Percentiles rank a stretch among this genome's conserved stretches.
phyloP scores from a whole-genome alignment of 2,329 filamentous ascomycete species.

The Thelonectria blattea region DNA sequence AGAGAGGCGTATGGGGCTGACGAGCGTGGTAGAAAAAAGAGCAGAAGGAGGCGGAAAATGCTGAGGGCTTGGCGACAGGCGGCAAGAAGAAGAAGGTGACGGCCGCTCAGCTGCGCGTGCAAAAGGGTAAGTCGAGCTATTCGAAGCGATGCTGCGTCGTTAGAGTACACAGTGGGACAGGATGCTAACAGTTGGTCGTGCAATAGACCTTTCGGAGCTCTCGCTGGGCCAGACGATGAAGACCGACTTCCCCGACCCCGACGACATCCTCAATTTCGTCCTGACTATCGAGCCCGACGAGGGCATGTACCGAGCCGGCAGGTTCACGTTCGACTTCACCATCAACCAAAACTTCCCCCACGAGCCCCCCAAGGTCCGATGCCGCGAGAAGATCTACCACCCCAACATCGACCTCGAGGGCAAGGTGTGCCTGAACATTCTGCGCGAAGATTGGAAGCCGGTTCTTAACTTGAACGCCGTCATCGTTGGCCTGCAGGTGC shows the following conservation, averaged over 20 bases:
- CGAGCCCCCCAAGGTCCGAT: constrained; percentile 96
- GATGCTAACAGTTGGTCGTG: constrained; percentile 18
- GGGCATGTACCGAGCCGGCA: constrained; percentile 84
- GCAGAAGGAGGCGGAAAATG: constrained; percentile 92
- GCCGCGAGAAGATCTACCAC: constrained; percentile 98
- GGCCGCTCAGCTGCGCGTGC: constrained; percentile 90
- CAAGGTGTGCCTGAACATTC: constrained; percentile 96
- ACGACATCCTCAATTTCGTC: constrained; percentile 85
- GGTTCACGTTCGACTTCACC: constrained; percentile 87
- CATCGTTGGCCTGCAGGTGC: constrained; percentile 88
- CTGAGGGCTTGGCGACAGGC: constrained; percentile 70
- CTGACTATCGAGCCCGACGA: constrained; percentile 86
- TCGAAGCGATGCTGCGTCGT: neutral
- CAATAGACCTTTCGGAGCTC: constrained; percentile 78
- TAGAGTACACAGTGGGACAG: neutral
- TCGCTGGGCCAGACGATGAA: constrained; percentile 81
- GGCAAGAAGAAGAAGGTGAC: constrained; percentile 99
- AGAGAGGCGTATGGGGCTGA: constrained; percentile 25
- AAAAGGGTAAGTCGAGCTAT: constrained; percentile 73
- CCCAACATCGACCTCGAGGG: constrained; percentile 98
- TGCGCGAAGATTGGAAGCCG: constrained; percentile 98
- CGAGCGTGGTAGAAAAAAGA: constrained; percentile 77
- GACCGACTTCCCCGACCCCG: constrained; percentile 79
- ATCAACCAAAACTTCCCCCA: constrained; percentile 97
- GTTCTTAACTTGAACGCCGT: constrained; percentile 96